Evolutionary conservation across 805 yeast species (phyloP), one percentile per base, ranked within the genome.

Genomic region (Saccharomyces jurei): DNA sequence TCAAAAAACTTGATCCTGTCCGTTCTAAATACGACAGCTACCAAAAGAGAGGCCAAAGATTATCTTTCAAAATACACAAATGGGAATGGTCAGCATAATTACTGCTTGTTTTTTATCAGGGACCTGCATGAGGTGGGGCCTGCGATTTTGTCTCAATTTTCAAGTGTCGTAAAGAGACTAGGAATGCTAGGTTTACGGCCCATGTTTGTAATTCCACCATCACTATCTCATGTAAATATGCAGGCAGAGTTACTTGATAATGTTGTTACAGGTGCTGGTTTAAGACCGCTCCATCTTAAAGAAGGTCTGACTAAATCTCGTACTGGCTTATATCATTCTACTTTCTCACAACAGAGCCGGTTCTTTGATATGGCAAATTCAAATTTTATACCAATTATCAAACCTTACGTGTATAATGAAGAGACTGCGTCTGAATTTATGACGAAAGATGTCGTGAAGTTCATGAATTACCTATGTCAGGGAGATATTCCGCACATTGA

Each of bases 41-140:
- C 98, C 0, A 91, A 89, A 67, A 76, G 99, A 56, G 98, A 92
- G 65, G 96, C 96, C 4, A 79, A 81, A 58, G 86, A 85, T 59
- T 92, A 91, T 65, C 71, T 92, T 49, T 74, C 81, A 36, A 87
- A 85, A 64, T 92, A 91, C 65, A 71, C 77, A 1, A 52, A 62
- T 49, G 64, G 60, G 17, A 54, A 58, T 2, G 51, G 53, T 2
- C 50, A 44, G 36, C 54, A 49, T 14, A 65, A 68, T 54, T 59
- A 64, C 51, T 67, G 71, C 36, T 29, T 70, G 31, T 49, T 70
- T n/a, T 48, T 67, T 30, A 54, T 69, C 13, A 66, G 71, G 17
- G 59, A 66, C 50, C 14, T 63, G 22, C 56, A 56, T n/a, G 44
- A 36, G 6, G 21, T 53, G 14, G 27, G 49, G 10, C 41, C 52